Evolutionary conservation across 768 basidiomycete species (phyloP).

Genomic region (Baorangia bicolor): DNA sequence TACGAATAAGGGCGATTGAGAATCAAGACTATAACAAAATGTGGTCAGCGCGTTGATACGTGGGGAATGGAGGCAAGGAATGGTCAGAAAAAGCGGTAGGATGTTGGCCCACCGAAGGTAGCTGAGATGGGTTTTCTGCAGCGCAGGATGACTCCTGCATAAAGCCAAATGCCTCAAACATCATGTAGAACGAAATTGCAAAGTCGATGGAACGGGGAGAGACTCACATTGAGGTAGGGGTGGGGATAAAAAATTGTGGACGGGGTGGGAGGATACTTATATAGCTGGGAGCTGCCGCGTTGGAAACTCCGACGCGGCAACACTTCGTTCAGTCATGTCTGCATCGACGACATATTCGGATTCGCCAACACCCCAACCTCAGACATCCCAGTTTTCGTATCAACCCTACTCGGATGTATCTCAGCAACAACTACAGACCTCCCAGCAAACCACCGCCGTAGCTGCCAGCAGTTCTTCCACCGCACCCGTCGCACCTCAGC

Average conservation of each 20-base stretch:
- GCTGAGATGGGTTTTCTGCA: constrained; percentile 88
- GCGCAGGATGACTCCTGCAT: constrained; percentile 61
- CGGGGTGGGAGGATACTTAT: constrained; percentile 8
- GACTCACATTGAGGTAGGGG: constrained; percentile 21
- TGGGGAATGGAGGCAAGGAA: not conserved
- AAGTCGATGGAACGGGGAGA: constrained; percentile 11
- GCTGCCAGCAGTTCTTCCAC: constrained; percentile 21
- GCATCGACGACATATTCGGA: constrained; percentile 30
- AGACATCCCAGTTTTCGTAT: constrained; percentile 20
- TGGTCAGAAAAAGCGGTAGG: constrained; percentile 48
- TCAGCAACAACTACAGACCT: constrained; percentile 21
- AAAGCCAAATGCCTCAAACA: constrained; percentile 97
- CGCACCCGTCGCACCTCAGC: constrained; percentile 23
- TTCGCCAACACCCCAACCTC: constrained; percentile 32
- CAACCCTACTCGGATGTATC: constrained; percentile 21
- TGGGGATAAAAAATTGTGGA: not conserved
- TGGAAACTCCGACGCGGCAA: constrained; percentile 32
- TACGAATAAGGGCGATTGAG: not conserved
- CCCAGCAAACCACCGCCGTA: constrained; percentile 16
- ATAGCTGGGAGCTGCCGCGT: constrained; percentile 15
- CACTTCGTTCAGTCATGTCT: constrained; percentile 29
- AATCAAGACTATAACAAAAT: constrained; percentile 26
- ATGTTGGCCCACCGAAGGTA: constrained; percentile 69
- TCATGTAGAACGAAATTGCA: constrained; percentile 50
- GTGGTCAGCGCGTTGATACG: constrained; percentile 8